phyloP scores from a whole-genome alignment of 345 rosid species.

The Linum tenue region DNA sequence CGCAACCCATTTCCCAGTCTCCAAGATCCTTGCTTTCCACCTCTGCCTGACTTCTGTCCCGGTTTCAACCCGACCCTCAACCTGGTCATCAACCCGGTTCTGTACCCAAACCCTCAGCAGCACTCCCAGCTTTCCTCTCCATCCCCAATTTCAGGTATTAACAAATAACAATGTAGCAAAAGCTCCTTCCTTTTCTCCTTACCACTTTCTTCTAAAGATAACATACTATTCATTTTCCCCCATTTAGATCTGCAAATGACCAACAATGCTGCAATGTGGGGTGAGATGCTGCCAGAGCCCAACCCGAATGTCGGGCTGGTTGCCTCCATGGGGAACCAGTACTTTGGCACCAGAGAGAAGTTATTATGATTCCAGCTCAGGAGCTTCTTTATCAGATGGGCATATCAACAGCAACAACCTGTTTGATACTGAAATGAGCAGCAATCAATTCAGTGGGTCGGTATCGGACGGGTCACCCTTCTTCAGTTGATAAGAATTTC shows the following conservation, averaged over 20 bases:
- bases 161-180: background rate
- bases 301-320: background rate
- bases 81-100: background rate
- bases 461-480: background rate
- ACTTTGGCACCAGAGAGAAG: no score
- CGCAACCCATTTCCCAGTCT: constrained; percentile 8
- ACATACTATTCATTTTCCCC: background rate
- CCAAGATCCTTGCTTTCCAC: background rate
- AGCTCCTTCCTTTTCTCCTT: background rate
- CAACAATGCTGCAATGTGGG: background rate
- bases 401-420: background rate
- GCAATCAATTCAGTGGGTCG: background rate
- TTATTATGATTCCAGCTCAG: no score
- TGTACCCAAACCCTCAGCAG: no score
- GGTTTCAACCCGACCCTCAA: background rate
- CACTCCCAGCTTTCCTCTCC: background rate
- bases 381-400: no score
- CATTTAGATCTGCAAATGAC: constrained; percentile 1
- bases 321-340: background rate
- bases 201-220: background rate
- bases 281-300: background rate
- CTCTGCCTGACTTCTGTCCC: background rate
- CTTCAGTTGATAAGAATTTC: no score
- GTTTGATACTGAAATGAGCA: background rate
- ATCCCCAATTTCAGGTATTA: constrained; percentile 4